A percentile compares a stretch with the other conserved stretches of the same genome.
Conservation (phyloP, 768 basidiomycete species). For the Sistotremastrum niveocremeum region DNA sequence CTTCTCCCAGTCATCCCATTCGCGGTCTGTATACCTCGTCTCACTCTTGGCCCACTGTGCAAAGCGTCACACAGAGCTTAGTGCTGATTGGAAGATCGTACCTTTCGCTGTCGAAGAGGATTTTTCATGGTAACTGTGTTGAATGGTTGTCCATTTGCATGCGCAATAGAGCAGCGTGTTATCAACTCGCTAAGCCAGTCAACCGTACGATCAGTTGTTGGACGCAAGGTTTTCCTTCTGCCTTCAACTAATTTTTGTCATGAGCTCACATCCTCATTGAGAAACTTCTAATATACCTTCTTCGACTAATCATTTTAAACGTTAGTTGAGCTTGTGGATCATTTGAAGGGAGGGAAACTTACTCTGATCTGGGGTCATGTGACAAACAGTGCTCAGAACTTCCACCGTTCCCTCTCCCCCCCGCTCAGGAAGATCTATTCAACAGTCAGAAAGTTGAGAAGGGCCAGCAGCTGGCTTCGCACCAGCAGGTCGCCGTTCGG, state of each 20-base stretch:
- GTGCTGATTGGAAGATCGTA: conserved; percentile 14
- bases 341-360: conserved; percentile 14
- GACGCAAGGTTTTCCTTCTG: conserved; percentile 42
- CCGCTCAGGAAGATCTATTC: conserved; percentile 27
- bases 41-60: conserved; percentile 63
- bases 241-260: conserved; percentile 41
- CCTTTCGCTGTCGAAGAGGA: conserved; percentile 49
- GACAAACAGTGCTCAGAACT: conserved; percentile 49
- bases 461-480: conserved; percentile 13
- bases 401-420: conserved; percentile 65
- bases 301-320: not conserved
- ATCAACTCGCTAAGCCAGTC: conserved; percentile 75
- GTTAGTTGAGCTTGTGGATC: conserved; percentile 10
- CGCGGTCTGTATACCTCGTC: conserved; percentile 50
- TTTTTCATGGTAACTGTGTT: conserved; percentile 52
- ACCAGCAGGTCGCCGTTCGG: too few relatives aligned
- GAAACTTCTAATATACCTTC: not conserved
- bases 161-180: conserved; percentile 58
- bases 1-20: conserved; percentile 58
- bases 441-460: not conserved
- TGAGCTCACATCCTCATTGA: not conserved
- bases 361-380: conserved; percentile 58
- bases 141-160: conserved; percentile 40
- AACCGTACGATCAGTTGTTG: conserved; percentile 43
- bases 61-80: conserved; percentile 6